Base-by-base conservation (phyloP, 345 rosid genomes). In the Citrus glauca region DNA sequence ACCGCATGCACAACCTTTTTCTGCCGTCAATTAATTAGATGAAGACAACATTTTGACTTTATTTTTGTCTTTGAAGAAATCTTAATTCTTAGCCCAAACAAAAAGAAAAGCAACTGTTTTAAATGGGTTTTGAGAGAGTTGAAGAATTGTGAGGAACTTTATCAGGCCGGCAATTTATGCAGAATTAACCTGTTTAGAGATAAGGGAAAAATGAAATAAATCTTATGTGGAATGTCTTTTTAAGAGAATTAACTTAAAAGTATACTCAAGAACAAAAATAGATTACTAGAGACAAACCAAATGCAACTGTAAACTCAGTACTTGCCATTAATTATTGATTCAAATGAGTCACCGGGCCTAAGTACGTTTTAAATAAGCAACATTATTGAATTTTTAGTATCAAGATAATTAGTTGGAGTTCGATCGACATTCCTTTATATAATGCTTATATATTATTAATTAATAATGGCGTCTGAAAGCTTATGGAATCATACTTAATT, bases 361-460 rank as follows among this genome's bases (percentile, higher is more conserved):
- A 50, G 40, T 27, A 71, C 24, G n/a, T 30, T 45, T 66, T 13
- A 66, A 66, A 7, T 66, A 66, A 66, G 25, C 45, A 66, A 9
- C 45, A 65, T 66, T 66, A 66, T 66, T 66, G n/a, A 66, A 66
- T 66, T 66, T 45, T 20, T 13, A n/a, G 19, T 5, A 60, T 35
- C 40, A 70, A 16, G 17, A 55, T 17, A 59, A 32, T 17, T 61
- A 61, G 71, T 69, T 72, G 42, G 72, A 30, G 16, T 42, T 14
- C 62, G 55, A 71, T 56, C 69, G 67, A 75, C 73, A 70, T 73
- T 81, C 75, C 64, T 66, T 66, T 59, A 45, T 19, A 69, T 2
- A 68, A 40, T 68, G 24, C 30, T 14, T 11, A n/a, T 45, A 13
- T 45, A 45, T 20, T 70, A 56, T 11, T 13, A 50, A 48, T 22